A percentile compares a stretch with the other conserved stretches of the same genome.
Evolutionary conservation across 148 eudicot genomes (phyloP).

Genomic region (Simmondsia chinensis): DNA sequence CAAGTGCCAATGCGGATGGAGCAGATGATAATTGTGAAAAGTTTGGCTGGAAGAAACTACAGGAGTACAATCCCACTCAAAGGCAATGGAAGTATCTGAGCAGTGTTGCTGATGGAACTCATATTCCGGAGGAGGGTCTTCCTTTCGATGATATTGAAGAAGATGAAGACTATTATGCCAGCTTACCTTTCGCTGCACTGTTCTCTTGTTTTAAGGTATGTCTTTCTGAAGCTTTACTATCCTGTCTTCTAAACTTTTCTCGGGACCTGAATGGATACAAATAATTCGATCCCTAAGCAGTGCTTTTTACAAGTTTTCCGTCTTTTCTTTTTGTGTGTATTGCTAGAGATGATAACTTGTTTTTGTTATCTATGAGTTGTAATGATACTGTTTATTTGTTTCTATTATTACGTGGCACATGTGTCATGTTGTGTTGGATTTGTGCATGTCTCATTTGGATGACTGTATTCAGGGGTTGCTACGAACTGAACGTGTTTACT

Average conservation of each 20-base stretch:
- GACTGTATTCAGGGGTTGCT: too few relatives aligned
- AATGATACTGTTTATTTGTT: too few relatives aligned
- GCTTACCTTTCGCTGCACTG: constrained; percentile 90
- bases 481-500: too few relatives aligned
- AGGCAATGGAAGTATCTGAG: constrained; percentile 63
- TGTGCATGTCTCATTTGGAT: too few relatives aligned
- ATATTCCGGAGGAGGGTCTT: constrained; percentile 29
- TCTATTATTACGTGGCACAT: too few relatives aligned
- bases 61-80: constrained; percentile 71
- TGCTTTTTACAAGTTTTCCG: not conserved
- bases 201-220: constrained; percentile 90
- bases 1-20: constrained; percentile 66
- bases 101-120: constrained; percentile 46
- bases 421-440: too few relatives aligned
- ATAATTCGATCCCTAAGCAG: not conserved
- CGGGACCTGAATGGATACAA: not conserved
- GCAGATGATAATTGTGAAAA: constrained; percentile 68
- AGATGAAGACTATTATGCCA: constrained; percentile 76
- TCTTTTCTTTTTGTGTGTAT: too few relatives aligned
- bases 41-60: constrained; percentile 78
- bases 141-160: constrained; percentile 54
- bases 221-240: constrained; percentile 2
- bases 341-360: too few relatives aligned
- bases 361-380: too few relatives aligned
- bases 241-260: not conserved